Base-by-base conservation (phyloP, 106 monocot species). In the Platanthera guangdongensis region DNA sequence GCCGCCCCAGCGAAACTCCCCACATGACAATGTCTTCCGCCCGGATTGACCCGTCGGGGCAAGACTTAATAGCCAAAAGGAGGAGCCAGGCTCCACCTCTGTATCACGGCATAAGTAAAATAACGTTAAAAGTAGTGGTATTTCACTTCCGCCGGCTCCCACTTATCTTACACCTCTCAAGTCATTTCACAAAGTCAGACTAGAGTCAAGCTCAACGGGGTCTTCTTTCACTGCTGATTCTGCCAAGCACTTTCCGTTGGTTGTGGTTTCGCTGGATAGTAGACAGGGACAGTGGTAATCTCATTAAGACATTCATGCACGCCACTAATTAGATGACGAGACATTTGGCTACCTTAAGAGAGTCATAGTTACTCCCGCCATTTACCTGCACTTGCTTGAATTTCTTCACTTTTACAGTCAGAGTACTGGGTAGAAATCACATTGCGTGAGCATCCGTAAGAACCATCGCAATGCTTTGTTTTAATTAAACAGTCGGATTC, bases 311-410 rank as follows among this genome's bases (percentile, higher is more conserved):
- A 74, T 74, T 55, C 74, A 83, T 87, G 87, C 77, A 59, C 53
- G 47, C 79, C 76, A 87, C 78, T 83, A 86, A 86, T 86, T 86
- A 86, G 83, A 80, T 80, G 80, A 86, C 78, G 84, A 88, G 88
- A 84, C 88, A 88, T 88, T 88, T 88, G 88, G 88, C 84, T 88
- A 88, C 88, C 88, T 88, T 85, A 88, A 88, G 88, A 88, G 88
- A 88, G 84, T 88, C 88, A 88, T 88, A 87, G 84, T 88, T 88
- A 88, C 87, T 82, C 87, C 54, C 9, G 54, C 54, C 54, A 4
- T 54, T 54, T 54, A 54, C 16, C 32, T n/a, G n/a, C n/a, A n/a
- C n/a, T n/a, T n/a, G n/a, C n/a, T n/a, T n/a, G n/a, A n/a, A n/a
- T n/a, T n/a, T n/a, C n/a, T n/a, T n/a, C n/a, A n/a, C n/a, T n/a